A percentile compares a stretch with the other conserved stretches of the same genome.
Conservation (phyloP, 164 flowering plant species). For the Akebia trifoliata region DNA sequence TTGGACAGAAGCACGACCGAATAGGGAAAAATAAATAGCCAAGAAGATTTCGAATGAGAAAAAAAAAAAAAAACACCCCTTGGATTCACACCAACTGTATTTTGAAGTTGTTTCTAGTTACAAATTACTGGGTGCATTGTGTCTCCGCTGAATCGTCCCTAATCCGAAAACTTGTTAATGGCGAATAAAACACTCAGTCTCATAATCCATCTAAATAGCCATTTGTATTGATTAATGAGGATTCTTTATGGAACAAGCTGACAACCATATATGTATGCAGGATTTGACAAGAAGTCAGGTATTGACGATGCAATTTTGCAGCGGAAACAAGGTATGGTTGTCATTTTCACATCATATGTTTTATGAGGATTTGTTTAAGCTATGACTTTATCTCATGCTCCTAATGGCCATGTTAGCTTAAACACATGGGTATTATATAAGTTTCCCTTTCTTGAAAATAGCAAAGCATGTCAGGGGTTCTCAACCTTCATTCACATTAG, state of each 20-base stretch:
- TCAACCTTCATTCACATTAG: no score
- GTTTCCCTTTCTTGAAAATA: no score
- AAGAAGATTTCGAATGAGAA: neutral
- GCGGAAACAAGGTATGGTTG: slow-evolving; percentile 63
- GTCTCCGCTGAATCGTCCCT: no score
- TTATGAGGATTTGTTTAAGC: neutral
- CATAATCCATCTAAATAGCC: no score
- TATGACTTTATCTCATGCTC: neutral
- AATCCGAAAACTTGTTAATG: no score
- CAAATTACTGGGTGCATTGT: no score
- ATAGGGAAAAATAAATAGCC: neutral
- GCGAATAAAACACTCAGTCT: no score
- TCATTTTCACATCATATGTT: neutral
- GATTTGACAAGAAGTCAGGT: slow-evolving; percentile 72
- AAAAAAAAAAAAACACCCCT: neutral
- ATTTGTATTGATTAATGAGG: neutral
- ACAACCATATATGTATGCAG: slow-evolving; percentile 34
- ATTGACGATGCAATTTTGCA: slow-evolving; percentile 76
- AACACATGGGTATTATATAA: no score
- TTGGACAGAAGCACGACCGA: neutral
- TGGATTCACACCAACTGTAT: neutral
- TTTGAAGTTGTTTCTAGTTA: neutral
- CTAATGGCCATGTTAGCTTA: no score
- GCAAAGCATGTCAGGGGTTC: no score
- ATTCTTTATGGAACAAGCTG: slow-evolving; percentile 3